Evolutionary conservation across 2,329 filamentous ascomycete genomes (phyloP).

Genomic region (Periconia sp.): DNA sequence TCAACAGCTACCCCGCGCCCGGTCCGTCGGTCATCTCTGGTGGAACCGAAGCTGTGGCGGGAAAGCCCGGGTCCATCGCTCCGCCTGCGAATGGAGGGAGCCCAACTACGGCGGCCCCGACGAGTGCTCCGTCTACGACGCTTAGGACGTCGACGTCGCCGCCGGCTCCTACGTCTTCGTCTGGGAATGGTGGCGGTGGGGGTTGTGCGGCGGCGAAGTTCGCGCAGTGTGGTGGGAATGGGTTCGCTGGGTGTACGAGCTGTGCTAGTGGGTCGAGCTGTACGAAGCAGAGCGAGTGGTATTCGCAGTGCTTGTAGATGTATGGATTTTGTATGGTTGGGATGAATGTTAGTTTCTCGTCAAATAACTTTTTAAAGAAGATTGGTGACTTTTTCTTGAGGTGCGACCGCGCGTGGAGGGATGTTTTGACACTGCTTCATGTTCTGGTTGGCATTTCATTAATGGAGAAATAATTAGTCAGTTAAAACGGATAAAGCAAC

Average conservation of each 20-base stretch:
- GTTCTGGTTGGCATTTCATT: too few relatives aligned
- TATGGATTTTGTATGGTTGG: background rate
- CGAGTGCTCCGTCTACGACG: background rate
- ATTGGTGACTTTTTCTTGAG: background rate
- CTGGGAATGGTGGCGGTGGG: slow-evolving; percentile 7
- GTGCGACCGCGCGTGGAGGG: too few relatives aligned
- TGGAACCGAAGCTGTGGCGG: slow-evolving; percentile 30
- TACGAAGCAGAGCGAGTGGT: slow-evolving; percentile 21
- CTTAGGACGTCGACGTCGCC: slow-evolving; percentile 12
- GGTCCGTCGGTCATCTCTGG: slow-evolving; percentile 45
- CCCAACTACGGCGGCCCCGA: background rate
- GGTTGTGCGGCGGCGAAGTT: slow-evolving; percentile 26
- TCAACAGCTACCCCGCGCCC: slow-evolving; percentile 53
- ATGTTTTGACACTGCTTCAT: too few relatives aligned
- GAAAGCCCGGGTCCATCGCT: slow-evolving; percentile 25
- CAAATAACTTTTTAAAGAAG: background rate
- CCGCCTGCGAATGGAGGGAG: slow-evolving; percentile 19
- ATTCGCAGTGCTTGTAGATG: slow-evolving; percentile 31
- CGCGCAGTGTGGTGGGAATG: slow-evolving; percentile 37
- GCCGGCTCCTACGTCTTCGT: slow-evolving; percentile 14
- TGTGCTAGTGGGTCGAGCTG: slow-evolving; percentile 30
- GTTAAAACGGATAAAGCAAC: too few relatives aligned
- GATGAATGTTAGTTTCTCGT: background rate
- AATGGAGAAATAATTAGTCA: too few relatives aligned
- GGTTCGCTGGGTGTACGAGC: slow-evolving; percentile 26